Base-by-base conservation (phyloP, 257 asterid species). In the Asclepias syriaca region DNA sequence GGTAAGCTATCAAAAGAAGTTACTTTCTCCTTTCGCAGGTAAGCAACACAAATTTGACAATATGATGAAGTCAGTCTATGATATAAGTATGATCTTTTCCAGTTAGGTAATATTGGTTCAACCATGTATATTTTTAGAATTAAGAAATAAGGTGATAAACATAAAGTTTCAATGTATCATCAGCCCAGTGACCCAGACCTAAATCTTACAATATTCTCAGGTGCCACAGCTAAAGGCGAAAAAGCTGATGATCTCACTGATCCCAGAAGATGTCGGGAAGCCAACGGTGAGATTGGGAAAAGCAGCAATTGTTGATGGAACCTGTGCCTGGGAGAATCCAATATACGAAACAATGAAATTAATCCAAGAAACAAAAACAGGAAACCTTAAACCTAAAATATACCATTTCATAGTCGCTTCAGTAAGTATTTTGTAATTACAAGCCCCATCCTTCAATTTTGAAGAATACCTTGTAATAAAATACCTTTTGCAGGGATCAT, bases 201-300 rank as follows among this genome's bases (percentile, higher is more conserved):
- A 45, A 67, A 65, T 34, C 37, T 77, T 45, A 73, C 72, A 58
- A 74, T 39, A 15, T 73, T 76, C 46, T 68, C 90, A 93, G 98
- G 96, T 93, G 84, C 98, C 98, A 37, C 86, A 80, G 83, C 75
- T 91, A n/a, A 93, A 90, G 77, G 84, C 91, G 3, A 93, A 93
- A 77, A 81, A 81, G 75, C 88, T 93, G 69, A 85, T 84, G 88
- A 81, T 93, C 65, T 89, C 98, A 64, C 79, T 93, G 81, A 92
- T 86, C 78, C 98, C 98, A 5, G 97, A 89, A 15, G 98, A 85
- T 48, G 89, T 82, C n/a, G 98, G 97, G 71, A 93, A 87, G 87
- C 90, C 97, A 32, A 86, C 98, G 0, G 90, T 84, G 48, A 85
- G 89, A 78, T 81, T 93, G 72, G 77, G 94, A 45, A 93, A 90